Base-by-base conservation (phyloP, 352 stramenopile genomes). In the Hyaloperonospora arabidopsidis region DNA sequence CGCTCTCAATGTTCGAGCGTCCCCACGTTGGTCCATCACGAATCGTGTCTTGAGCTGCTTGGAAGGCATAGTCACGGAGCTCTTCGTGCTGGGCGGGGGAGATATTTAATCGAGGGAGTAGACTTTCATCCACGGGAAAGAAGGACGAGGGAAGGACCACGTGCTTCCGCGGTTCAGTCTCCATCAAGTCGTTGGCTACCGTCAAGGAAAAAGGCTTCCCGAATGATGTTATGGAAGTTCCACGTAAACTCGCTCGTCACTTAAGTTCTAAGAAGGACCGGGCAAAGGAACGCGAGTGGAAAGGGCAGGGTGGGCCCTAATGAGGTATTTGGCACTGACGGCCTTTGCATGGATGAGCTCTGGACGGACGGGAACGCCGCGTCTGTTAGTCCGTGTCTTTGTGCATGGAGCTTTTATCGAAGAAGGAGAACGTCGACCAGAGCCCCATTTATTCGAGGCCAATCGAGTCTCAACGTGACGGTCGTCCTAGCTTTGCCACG, bases 21-120 rank as follows among this genome's bases (percentile, higher is more conserved):
- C 65, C 78, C 78, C 78, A 89, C 43, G 72, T 80, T 12, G 74
- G 72, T 13, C 78, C 78, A 35, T 89, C 74, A 25, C 72, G 74
- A 13, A 89, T 38, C 5, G 74, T 68, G 35, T 81, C 65, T 28
- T 69, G 54, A 15, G 70, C 74, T 13, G 66, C 73, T 29, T 75
- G 72, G n/a, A 76, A 41, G n/a, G 78, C 66, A 58, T 79, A 87
- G 13, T 56, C 54, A 34, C 74, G 78, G 7, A 89, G 68, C 54
- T 89, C 78, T 19, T 83, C 72, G 53, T 86, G 74, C 56, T 89
- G 76, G 23, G 58, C 59, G 11, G 53, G 51, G 11, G 78, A 73
- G 45, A 89, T 61, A 35, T 57, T 65, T 40, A 87, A 62, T 48
- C 61, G 63, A 35, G 78, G 78, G 22, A 86, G 47, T 38, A 79